Evolutionary conservation across 768 basidiomycete genomes (phyloP), one percentile per base, ranked within the genome.

Genomic region (Lentinula lateritia): DNA sequence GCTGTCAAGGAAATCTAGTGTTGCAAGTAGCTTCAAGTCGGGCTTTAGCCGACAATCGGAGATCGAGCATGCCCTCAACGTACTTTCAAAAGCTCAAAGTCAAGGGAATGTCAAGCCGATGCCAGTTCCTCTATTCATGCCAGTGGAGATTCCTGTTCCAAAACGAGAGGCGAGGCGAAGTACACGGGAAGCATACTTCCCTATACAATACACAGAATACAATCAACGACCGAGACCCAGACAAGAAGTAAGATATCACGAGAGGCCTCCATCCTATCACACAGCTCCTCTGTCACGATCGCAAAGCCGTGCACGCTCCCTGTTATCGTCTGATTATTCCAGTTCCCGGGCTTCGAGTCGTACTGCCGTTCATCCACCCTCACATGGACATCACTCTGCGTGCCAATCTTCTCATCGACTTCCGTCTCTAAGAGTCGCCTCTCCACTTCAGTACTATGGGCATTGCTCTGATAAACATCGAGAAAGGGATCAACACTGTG

Each of bases 101-200:
- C 55, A 56, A 56, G 23, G 55, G 12, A 39, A 56, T 12, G 42
- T 56, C 41, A 56, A 43, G 55, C 13, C 59, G 15, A 38, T 59
- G 58, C 58, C 58, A 5, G 59, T 60, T 1, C 59, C 59, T 28
- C 28, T 60, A 9, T 60, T 60, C n/a, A 60, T 60, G 59, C 59
- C 59, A 9, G 28, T 60, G 6, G 34, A 60, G 16, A 15, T 52
- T 20, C 50, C 59, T 52, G 50, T 52, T n/a, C 45, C 9, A 15
- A 48, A 23, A 7, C 18, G 34, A 41, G 59, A 60, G 39, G 43
- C 59, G 28, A 52, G 59, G 23, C 32, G 59, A 28, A 39, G n/a
- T 16, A 60, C 59, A 39, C 32, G 59, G 12, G 59, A 60, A 32
- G 35, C 59, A 7, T 60, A 60, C 32, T 18, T n/a, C 3, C 45